These are phyloP conservation scores for Diatrype stigma DNA, from an alignment of 2,329 filamentous ascomycete species.

Conservation along the genomic window DNA sequence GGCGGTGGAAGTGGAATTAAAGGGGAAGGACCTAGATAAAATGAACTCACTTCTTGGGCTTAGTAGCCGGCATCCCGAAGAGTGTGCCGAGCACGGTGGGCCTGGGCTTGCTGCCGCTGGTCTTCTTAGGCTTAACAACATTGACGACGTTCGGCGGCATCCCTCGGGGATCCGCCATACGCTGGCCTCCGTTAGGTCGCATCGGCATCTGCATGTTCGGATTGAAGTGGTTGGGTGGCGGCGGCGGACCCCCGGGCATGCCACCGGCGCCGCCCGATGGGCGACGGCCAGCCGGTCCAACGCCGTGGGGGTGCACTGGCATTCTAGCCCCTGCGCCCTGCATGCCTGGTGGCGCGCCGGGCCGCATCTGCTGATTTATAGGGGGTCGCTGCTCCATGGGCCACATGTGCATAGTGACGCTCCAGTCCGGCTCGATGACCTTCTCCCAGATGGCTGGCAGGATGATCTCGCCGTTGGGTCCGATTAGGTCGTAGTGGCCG, in stretches of 20 bases:
- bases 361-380: constrained; percentile 10
- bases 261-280: neutral
- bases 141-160: neutral
- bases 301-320: neutral
- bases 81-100: neutral
- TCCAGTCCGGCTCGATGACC: constrained; percentile 73
- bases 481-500: constrained; percentile 76
- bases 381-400: constrained; percentile 39
- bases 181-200: neutral
- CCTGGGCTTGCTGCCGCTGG: neutral
- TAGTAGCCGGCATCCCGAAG: neutral
- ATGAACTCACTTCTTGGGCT: constrained; percentile 14
- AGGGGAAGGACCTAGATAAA: neutral
- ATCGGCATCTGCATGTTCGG: neutral
- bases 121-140: neutral
- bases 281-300: neutral
- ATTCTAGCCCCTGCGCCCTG: no score
- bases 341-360: neutral
- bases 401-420: constrained; percentile 64
- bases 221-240: neutral
- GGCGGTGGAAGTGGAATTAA: no score
- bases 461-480: constrained; percentile 77
- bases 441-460: constrained; percentile 78
- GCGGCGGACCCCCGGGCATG: neutral
- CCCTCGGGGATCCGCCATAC: neutral